A percentile compares a stretch with the other conserved stretches of the same genome.
phyloP scores from a whole-genome alignment of 257 asterid genomes.

The Solanum infundibuliforme region DNA sequence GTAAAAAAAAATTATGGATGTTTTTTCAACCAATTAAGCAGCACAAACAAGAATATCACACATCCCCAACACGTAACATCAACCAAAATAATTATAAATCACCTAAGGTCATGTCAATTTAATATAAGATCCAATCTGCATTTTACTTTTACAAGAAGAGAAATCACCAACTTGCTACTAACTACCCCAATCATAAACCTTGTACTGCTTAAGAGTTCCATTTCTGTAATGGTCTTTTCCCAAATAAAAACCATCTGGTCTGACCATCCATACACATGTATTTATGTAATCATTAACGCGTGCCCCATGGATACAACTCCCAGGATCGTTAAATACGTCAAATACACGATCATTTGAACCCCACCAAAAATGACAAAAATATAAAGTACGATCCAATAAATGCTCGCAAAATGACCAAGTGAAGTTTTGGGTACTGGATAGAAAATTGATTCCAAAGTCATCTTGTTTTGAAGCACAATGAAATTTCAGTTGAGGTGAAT shows the following conservation, averaged over 20 bases:
- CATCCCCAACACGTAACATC: background rate
- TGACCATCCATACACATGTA: background rate
- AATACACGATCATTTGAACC: background rate
- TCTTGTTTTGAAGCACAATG: background rate
- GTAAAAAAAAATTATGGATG: no score
- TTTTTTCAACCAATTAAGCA: background rate
- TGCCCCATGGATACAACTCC: background rate
- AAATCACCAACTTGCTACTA: background rate
- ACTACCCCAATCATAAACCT: background rate
- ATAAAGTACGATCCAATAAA: no score
- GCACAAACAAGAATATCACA: background rate
- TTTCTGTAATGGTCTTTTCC: background rate
- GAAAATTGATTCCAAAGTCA: background rate
- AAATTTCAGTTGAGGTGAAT: background rate
- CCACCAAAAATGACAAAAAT: background rate
- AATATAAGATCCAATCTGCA: no score
- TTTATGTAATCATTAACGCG: background rate
- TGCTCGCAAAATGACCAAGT: background rate
- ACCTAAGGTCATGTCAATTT: background rate
- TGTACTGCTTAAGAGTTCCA: background rate
- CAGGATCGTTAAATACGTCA: background rate
- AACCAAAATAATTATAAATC: background rate
- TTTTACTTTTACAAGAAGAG: background rate
- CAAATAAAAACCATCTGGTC: background rate
- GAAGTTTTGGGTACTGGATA: background rate